phyloP scores from a whole-genome alignment of 2,329 filamentous ascomycete genomes.

The Ceratocystis cubensis region DNA sequence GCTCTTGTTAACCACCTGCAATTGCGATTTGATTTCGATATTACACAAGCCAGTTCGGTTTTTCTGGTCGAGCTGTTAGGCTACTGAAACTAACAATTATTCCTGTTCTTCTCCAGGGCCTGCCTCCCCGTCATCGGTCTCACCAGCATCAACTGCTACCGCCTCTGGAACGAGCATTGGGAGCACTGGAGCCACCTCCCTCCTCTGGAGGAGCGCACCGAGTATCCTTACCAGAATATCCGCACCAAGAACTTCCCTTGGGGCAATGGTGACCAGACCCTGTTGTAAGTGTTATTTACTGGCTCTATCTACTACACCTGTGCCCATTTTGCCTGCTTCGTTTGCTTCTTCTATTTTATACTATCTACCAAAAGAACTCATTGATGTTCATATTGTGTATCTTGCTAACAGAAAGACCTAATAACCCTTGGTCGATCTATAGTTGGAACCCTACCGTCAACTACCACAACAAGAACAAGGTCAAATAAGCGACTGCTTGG shows the following conservation, averaged over 20 bases:
- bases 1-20: too few relatives aligned
- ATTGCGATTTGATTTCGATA: background rate
- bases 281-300: slow-evolving; percentile 43
- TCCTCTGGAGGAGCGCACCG: slow-evolving; percentile 75
- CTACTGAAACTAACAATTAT: background rate
- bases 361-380: too few relatives aligned
- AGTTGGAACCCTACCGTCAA: slow-evolving; percentile 95
- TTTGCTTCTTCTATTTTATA: too few relatives aligned
- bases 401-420: too few relatives aligned
- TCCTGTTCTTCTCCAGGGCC: slow-evolving; percentile 40
- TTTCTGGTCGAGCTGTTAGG: background rate
- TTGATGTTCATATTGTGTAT: too few relatives aligned
- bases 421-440: slow-evolving; percentile 10
- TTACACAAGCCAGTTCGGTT: background rate
- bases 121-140: slow-evolving; percentile 61
- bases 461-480: slow-evolving; percentile 90
- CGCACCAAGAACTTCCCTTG: slow-evolving; percentile 90
- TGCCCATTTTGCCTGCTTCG: too few relatives aligned
- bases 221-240: slow-evolving; percentile 98
- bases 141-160: slow-evolving; percentile 69
- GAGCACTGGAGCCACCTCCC: slow-evolving; percentile 81
- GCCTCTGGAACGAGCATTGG: slow-evolving; percentile 93
- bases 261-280: slow-evolving; percentile 88
- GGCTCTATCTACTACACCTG: background rate
- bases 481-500: slow-evolving; percentile 22